phyloP scores from a whole-genome alignment of 2,329 filamentous ascomycete genomes.

The Neoascochyta sp. region DNA sequence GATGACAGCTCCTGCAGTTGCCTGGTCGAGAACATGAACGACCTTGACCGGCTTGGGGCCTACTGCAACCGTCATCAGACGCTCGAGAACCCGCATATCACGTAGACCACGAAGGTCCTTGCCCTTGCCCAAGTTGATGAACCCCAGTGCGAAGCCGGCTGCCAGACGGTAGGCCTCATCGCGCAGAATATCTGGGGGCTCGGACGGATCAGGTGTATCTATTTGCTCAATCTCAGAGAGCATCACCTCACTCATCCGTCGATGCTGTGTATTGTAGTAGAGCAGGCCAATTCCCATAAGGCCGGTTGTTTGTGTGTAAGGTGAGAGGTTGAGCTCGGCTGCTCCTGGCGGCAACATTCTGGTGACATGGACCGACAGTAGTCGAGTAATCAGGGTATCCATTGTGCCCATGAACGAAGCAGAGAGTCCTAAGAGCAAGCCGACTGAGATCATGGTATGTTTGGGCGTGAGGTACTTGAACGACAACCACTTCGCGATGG shows the following conservation, averaged over 20 bases:
- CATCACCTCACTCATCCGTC: constrained; percentile 98
- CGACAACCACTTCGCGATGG: constrained; percentile 93
- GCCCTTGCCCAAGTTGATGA: constrained; percentile 92
- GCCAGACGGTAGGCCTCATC: constrained; percentile 96
- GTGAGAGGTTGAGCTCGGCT: constrained; percentile 89
- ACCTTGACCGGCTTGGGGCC: constrained; percentile 86
- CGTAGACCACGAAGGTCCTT: constrained; percentile 82
- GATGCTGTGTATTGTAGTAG: constrained; percentile 92
- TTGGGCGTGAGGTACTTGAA: constrained; percentile 99
- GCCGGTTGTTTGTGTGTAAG: constrained; percentile 89
- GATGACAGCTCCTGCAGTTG: constrained; percentile 87
- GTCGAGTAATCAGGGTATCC: constrained; percentile 89
- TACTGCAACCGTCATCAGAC: constrained; percentile 79
- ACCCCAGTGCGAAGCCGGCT: constrained; percentile 86
- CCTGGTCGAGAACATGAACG: constrained; percentile 88
- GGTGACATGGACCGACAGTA: constrained; percentile 93
- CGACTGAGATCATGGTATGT: constrained; percentile 98
- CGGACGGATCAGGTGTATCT: constrained; percentile 68
- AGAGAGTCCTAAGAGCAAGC: constrained; percentile 84
- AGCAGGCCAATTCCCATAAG: constrained; percentile 95
- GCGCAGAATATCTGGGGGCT: constrained; percentile 70
- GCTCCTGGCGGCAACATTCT: constrained; percentile 89
- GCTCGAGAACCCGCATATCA: constrained; percentile 89
- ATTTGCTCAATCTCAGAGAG: constrained; percentile 92
- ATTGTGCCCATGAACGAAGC: constrained; percentile 95